These are phyloP conservation scores for Lepraria neglecta DNA, from an alignment of 495 filamentous ascomycete genomes.

Conservation along the genomic window DNA sequence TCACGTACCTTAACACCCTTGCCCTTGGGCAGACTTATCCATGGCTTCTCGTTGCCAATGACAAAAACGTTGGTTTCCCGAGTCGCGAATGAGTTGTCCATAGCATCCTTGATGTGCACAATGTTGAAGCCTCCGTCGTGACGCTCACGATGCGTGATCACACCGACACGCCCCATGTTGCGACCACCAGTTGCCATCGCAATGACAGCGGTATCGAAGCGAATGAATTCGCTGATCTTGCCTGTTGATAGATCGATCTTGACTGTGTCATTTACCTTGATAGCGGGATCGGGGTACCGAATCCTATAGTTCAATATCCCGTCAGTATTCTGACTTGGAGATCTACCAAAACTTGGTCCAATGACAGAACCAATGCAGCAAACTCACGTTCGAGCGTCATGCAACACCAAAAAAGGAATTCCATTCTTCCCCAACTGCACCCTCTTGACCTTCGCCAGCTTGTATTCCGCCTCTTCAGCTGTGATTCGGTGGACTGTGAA, in stretches of 20 bases:
- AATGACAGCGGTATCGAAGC: conserved; percentile 94
- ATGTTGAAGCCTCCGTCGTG: conserved; percentile 99
- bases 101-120: conserved; percentile 98
- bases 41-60: conserved; percentile 95
- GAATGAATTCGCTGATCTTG: conserved; percentile 94
- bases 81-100: conserved; percentile 99
- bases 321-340: conserved; percentile 30
- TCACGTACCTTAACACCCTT: conserved; percentile 88
- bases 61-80: conserved; percentile 98
- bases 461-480: conserved; percentile 95
- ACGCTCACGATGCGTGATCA: conserved; percentile 98
- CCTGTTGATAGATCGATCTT: conserved; percentile 95
- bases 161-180: conserved; percentile 99
- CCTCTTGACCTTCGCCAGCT: conserved; percentile 98
- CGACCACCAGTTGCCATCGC: conserved; percentile 98
- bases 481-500: conserved; percentile 99
- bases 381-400: conserved; percentile 99
- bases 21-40: conserved; percentile 98
- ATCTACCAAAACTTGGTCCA: conserved; percentile 94
- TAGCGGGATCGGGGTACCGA: conserved; percentile 93
- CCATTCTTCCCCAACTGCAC: conserved; percentile 98
- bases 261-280: conserved; percentile 99
- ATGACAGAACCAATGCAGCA: conserved; percentile 95
- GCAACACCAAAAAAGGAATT: conserved; percentile 99
- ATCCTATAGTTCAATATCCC: conserved; percentile 58